Base-by-base conservation (phyloP, 2,329 filamentous ascomycete species). In the Chrysoporthe deuterocubensis region DNA sequence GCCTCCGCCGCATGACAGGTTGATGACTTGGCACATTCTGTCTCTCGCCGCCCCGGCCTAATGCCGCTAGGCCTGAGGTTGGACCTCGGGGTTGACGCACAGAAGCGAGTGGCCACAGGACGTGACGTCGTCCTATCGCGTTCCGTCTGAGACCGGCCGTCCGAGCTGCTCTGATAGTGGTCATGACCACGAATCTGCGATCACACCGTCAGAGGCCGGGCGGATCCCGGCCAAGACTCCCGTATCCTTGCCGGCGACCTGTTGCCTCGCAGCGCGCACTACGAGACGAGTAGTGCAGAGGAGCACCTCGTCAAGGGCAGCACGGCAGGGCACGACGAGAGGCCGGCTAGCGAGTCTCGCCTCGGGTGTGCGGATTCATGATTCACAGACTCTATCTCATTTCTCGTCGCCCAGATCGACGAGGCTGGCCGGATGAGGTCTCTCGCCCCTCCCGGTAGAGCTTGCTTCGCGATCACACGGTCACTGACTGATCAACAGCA, bases 361-460 rank as follows among this genome's bases (percentile, higher is more conserved):
- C 40, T 64, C 57, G 64, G 67, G 32, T 58, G 44, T 46, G 40
- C 37, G 64, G 64, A 62, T 63, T 67, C 59, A 68, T 64, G 64
- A 62, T 63, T 67, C 59, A 68, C 67, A 66, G 46, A 66, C 58
- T 58, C 64, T n/a, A 58, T 69, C 57, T 65, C 48, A 67, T 67
- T 68, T 65, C 48, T 46, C 26, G 46, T 18, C 60, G 21, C 37
- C 54, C 13, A 26, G 11, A 9, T 37, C 37, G 54, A 57, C 54
- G 32, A 57, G 32, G 26, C 54, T 37, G 32, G 26, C n/a, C 54
- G 14, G 54, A 37, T 14, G 54, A 57, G 54, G 54, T 9, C 37
- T 9, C 37, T 40, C 37, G 6, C 37, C 37, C 34, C 18, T 66
- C 67, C 48, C 57, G 61, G 46, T 62, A 63, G 64, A 62, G 48